Evolutionary conservation across 495 filamentous ascomycete species (phyloP), one percentile per base, ranked within the genome.

Genomic region (Lasiosphaeria ovina): DNA sequence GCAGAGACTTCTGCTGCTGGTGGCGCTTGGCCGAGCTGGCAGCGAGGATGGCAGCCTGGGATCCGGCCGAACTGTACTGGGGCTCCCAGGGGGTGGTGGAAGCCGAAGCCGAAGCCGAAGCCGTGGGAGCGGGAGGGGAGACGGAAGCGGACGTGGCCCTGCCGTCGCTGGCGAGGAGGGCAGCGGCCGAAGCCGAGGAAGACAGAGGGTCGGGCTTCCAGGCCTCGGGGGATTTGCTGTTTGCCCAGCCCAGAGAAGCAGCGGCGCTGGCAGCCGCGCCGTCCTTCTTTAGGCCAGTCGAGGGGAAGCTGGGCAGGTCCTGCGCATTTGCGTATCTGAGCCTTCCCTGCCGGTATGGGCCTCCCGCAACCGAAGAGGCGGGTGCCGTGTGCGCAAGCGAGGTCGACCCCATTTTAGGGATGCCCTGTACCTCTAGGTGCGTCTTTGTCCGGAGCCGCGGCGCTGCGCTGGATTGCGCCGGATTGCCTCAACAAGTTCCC

Each of bases 201-300:
- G 83, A 83, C 40, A 78, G 74, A n/a, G 58, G 69, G 38, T 64
- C 58, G 40, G 85, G 85, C 62, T 79, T 87, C 84, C 83, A 88
- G 67, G 74, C 66, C 69, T 85, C 82, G 34, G 82, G 73, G 0
- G 83, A 70, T 63, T 83, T 88, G 56, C 82, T 81, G 65, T 86
- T 86, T 33, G 85, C 79, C 79, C 90, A 88, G 33, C 90, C 89
- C 16, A 94, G 77, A 48, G 77, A 82, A 12, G 88, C 88, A 50
- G 90, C 91, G 40, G 88, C 85, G 54, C 84, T 83, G 24, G 90
- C 91, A 48, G 89, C 90, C 35, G 86, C 79, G 59, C 75, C 83
- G 56, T 82, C 79, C 52, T 85, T 79, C 42, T 67, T 75, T 64
- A 92, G 79, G 33, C 89, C 90, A 45, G 80, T 69, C 24, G 82